A percentile compares a stretch with the other conserved stretches of the same genome.
Evolutionary conservation across 202 grass and related monocot genomes (phyloP).

Genomic region (Cymbopogon flexuosus): DNA sequence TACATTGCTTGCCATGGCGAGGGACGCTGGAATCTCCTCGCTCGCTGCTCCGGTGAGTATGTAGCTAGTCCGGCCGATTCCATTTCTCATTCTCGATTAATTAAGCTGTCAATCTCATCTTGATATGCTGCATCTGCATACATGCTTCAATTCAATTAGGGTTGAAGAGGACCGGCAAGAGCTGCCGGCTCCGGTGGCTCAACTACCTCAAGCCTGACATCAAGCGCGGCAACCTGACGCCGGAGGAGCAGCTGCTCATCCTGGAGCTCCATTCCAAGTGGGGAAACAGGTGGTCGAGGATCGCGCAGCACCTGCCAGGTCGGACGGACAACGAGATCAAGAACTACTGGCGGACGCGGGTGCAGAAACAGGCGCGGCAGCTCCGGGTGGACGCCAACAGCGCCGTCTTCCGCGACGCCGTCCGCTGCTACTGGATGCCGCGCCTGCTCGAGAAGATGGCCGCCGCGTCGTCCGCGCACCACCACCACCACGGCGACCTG

Average conservation of each 20-base stretch:
- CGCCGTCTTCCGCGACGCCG: slow-evolving; percentile 75
- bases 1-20: slow-evolving; percentile 96
- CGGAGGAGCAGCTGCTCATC: slow-evolving; percentile 90
- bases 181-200: slow-evolving; percentile 84
- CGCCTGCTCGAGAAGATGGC: slow-evolving; percentile 73
- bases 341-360: slow-evolving; percentile 95
- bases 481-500: not conserved
- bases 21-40: slow-evolving; percentile 96
- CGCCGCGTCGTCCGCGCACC: not conserved
- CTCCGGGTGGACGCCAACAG: slow-evolving; percentile 90
- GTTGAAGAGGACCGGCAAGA: slow-evolving; percentile 95
- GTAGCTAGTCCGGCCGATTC: not conserved
- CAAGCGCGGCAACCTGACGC: slow-evolving; percentile 79
- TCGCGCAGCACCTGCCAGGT: slow-evolving; percentile 84
- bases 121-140: not conserved
- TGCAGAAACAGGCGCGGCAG: slow-evolving; percentile 94
- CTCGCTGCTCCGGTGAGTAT: slow-evolving; percentile 70
- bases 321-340: slow-evolving; percentile 99
- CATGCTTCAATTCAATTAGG: slow-evolving; percentile 27
- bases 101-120: not conserved
- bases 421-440: slow-evolving; percentile 93
- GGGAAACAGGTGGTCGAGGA: slow-evolving; percentile 97
- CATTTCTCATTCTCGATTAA: not conserved
- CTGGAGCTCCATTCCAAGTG: slow-evolving; percentile 98
- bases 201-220: slow-evolving; percentile 98